Base-by-base conservation (phyloP, 306 rosid genomes). In the Dryas alaskensis region DNA sequence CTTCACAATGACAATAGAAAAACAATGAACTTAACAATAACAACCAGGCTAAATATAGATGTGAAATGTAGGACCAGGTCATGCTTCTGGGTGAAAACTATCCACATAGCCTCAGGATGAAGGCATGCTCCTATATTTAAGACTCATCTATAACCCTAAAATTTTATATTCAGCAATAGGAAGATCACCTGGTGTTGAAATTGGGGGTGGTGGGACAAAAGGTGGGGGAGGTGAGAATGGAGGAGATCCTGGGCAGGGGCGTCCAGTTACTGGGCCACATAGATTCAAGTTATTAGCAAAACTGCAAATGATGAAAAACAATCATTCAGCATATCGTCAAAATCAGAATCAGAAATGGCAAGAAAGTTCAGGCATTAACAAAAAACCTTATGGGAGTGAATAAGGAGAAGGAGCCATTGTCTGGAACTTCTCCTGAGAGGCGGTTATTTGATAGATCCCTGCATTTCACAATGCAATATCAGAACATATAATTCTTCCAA, bases 141-240 rank as follows among this genome's bases (percentile, higher is more conserved):
- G 4, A 8, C 10, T 45, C 55, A 45, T 16, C 17, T 11, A 12
- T 55, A 11, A 25, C 75, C 54, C 49, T 69, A 31, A 63, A 52
- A 27, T 63, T 69, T 16, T 37, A 73, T 53, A 63, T 59, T 65
- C 17, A 75, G n/a, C 9, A 65, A 70, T 14, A 77, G 58, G 67
- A 82, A 59, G 40, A 67, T 86, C 85, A 94, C 99, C 99, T 79
- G 97, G 98, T 59, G 75, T 62, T 76, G 99, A 82, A 67, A 87
- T 82, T 51, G 99, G 95, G 3, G 98, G 89, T 8, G 99, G 97
- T 58, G 96, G 99, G 6, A 92, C 90, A 88, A 92, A 95, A 27
- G 99, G 99, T 4, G 99, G 99, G 76, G 99, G 99, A 65, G 99
- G 99, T 69, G 99, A 92, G 82, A 95, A 95, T 71, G 99, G 99